A percentile compares a stretch with the other conserved stretches of the same genome.
phyloP scores from a whole-genome alignment of 345 rosid species.

The Theobroma cacao region DNA sequence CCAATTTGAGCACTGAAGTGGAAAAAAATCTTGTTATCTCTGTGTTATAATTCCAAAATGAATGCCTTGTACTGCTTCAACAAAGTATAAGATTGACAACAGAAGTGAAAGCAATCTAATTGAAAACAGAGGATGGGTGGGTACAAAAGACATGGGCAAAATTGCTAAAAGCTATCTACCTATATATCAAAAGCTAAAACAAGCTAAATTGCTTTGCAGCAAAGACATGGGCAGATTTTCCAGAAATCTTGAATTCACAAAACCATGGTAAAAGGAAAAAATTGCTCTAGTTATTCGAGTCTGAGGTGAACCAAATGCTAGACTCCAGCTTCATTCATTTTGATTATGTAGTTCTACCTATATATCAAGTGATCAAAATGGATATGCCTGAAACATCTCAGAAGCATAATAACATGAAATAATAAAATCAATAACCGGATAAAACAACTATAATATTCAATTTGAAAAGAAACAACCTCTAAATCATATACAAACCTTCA shows the following conservation, averaged over 20 bases:
- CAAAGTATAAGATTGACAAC: constrained; percentile 8
- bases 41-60: constrained; percentile 13
- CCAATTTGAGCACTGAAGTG: constrained; percentile 24
- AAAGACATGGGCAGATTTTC: neutral
- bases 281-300: neutral
- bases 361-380: neutral
- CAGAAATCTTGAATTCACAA: neutral
- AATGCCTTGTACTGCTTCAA: neutral
- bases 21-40: constrained; percentile 17
- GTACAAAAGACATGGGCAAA: too few relatives aligned
- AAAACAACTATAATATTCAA: neutral
- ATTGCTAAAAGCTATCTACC: too few relatives aligned
- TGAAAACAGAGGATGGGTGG: neutral
- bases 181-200: neutral
- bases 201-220: neutral
- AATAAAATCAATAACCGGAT: neutral
- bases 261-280: neutral
- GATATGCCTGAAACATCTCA: neutral
- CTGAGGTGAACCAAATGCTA: too few relatives aligned
- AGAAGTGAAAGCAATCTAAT: neutral
- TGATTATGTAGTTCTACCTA: neutral
- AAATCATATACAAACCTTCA: constrained; percentile 25
- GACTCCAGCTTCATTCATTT: too few relatives aligned
- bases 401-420: neutral
- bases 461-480: neutral